Conservation (phyloP, 2,329 filamentous ascomycete genomes). For the Verticillium zaregamsianum region DNA sequence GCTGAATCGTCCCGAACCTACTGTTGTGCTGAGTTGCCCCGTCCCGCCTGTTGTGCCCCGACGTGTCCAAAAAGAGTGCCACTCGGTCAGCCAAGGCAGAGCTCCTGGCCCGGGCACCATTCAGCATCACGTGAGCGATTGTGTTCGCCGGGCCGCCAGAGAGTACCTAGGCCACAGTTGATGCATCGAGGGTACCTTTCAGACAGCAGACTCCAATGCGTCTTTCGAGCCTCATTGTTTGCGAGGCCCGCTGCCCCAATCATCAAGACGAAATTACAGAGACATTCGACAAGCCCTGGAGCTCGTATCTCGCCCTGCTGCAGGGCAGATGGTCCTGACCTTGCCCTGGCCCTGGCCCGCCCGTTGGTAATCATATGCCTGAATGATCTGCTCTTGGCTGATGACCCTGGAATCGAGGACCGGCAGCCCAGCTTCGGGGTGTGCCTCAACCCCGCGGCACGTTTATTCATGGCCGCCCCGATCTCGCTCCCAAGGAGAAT, state of each 20-base stretch:
- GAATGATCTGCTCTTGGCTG: neutral
- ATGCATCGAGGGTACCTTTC: too few species aligned
- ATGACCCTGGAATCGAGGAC: neutral
- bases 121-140: too few species aligned
- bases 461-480: too few species aligned
- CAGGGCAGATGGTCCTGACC: neutral
- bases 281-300: neutral
- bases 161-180: too few species aligned
- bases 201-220: too few species aligned
- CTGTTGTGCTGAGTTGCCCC: neutral
- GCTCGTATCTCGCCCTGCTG: neutral
- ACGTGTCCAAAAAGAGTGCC: neutral
- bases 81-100: neutral
- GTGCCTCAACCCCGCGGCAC: too few species aligned
- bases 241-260: neutral
- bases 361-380: neutral
- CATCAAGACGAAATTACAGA: neutral
- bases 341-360: neutral
- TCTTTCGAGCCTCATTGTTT: too few species aligned
- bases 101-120: neutral
- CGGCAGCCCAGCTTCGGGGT: too few species aligned
- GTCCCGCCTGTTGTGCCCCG: neutral
- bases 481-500: too few species aligned
- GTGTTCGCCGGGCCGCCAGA: neutral
- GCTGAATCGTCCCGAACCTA: neutral